These are phyloP conservation scores for Seminavis robusta DNA, from an alignment of 108 stramenopile genomes.

Conservation along the genomic window DNA sequence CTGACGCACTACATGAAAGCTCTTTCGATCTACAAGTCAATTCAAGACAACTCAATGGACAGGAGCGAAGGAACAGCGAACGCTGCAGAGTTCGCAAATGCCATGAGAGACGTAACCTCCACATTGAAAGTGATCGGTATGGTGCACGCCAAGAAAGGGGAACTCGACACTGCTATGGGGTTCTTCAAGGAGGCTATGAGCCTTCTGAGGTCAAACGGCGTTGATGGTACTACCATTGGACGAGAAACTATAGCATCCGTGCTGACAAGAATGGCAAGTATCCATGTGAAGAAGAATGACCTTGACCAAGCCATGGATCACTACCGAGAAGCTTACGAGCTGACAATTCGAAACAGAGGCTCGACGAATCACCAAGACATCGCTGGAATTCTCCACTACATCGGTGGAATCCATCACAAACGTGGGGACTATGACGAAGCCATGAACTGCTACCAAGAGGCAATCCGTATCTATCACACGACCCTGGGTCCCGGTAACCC, in stretches of 20 bases:
- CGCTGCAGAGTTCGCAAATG: conserved; percentile 7
- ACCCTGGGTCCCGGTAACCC: conserved; percentile 72
- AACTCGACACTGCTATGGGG: conserved; percentile 59
- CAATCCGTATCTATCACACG: conserved; percentile 70
- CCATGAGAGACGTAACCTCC: conserved; percentile 63
- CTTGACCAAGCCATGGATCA: conserved; percentile 67
- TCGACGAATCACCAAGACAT: conserved; percentile 71
- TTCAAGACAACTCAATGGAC: conserved; percentile 4
- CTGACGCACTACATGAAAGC: conserved; percentile 65
- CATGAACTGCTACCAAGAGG: conserved; percentile 77
- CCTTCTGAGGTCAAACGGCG: conserved; percentile 43
- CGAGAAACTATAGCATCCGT: conserved; percentile 56
- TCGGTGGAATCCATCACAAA: conserved; percentile 68
- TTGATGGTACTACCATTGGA: conserved; percentile 29
- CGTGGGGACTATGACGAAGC: conserved; percentile 56
- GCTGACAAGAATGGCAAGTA: conserved; percentile 63
- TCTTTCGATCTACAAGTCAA: conserved; percentile 55
- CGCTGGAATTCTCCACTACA: conserved; percentile 74
- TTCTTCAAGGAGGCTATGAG: conserved; percentile 73
- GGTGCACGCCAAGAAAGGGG: conserved; percentile 66
- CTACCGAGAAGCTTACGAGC: conserved; percentile 74
- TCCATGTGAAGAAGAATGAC: conserved; percentile 65
- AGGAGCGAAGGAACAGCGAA: background rate
- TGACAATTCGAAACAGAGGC: conserved; percentile 51
- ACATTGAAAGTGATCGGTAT: conserved; percentile 82